Evolutionary conservation across 192 early-diverging fungal genomes (phyloP), one percentile per base, ranked within the genome.

Genomic region (Ambispora gerdemannii): DNA sequence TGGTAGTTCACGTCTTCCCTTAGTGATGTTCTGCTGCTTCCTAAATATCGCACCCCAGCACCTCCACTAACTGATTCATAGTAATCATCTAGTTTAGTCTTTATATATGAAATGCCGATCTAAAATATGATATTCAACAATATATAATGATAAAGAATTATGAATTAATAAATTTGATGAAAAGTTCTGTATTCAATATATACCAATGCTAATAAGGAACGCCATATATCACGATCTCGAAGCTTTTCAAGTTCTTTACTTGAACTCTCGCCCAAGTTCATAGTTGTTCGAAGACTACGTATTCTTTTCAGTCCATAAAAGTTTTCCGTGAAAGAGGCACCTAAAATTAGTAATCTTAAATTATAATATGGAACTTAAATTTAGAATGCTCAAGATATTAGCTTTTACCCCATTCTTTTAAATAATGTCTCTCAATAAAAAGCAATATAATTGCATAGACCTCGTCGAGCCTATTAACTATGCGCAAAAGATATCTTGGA

Each of bases 281-380:
- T 80, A 32, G 79, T 53, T 33, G 77, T 68, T 53, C 64, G 81
- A 72, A 76, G 73, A 43, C 82, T 75, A 4, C 86, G 81, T 25
- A 88, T 86, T 59, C 95, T 79, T 77, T 92, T 93, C 25, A 91
- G 74, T 3, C 93, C 93, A 77, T 97, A 97, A 80, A 97, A 95
- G 77, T 91, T 89, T 77, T 97, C 95, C n/a, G 92, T 85, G 76
- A 93, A 93, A 13, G 92, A 92, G 0, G 81, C 88, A 55, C 86
- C 88, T 88, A 73, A 19, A 15, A 33, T 70, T 32, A 60, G 35
- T 38, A 53, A 43, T 64, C 19, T 60, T 24, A 32, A 33, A 19
- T 35, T 76, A 58, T 74, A 2, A 20, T 4, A 28, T 24, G 10
- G 32, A 34, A n/a, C n/a, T n/a, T 25, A 15, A 19, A 8, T 11